Evolutionary conservation across 2,329 filamentous ascomycete species (phyloP), one percentile per base, ranked within the genome.

Genomic region (Akanthomyces dipterigenus): DNA sequence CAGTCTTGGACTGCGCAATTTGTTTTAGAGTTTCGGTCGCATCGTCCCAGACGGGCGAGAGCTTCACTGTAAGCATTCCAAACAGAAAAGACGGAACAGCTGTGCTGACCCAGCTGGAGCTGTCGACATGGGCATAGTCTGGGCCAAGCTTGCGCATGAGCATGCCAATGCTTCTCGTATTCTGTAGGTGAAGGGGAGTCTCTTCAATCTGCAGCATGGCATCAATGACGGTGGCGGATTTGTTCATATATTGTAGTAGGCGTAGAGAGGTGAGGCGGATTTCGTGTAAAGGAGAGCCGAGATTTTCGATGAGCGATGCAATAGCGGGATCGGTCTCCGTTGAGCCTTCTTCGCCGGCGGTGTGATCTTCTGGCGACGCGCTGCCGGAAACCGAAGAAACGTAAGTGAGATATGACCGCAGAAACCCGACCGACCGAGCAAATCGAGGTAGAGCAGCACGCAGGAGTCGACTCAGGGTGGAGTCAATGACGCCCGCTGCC

Each of bases 1-100:
- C 91, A 43, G 77, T 74, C 65, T 88, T 87, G 24, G 81, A 82
- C 66, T 90, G 82, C 22, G 87, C 83, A 59, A 99, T 86, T 56
- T 88, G 81, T 68, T 91, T 89, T 69, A 99, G 76, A 0, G 90
- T 86, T 60, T 86, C 83, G 55, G 88, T 85, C 0, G 90, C 84
- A 68, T 96, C 91, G 63, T 96, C 90, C 90, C 93, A 97, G 6
- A 96, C 80, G 40, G 91, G 91, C 0, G 92, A 84, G 65, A 97
- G 80, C 66, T 89, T 90, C 54, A 96, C 86, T 0, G 93, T 95
- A 63, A 98, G 81, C 74, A 97, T 83, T 54, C 95, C 95, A 67
- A 97, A 96, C 67, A 91, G 87, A 69, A 93, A 98, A 0, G 85
- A 82, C 0, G 93, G 90, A 34, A 98, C 82, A 7, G 91, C 85